Base-by-base conservation (phyloP, 805 yeast species). In the Wickerhamomyces chaumierensis region DNA sequence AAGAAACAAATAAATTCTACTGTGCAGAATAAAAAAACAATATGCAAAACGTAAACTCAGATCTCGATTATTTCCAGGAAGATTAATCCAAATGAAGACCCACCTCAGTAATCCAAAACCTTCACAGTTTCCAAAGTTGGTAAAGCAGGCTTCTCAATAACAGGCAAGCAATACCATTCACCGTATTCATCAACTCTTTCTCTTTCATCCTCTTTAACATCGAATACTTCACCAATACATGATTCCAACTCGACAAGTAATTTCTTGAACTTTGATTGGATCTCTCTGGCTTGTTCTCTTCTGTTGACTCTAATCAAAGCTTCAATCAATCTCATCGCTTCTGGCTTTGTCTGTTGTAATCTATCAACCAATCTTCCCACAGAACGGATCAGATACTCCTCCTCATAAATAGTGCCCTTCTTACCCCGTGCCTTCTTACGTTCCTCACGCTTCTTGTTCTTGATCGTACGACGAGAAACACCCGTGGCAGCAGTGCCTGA, bases 371-470 rank as follows among this genome's bases (percentile, higher is more conserved):
- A 69, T 55, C 99, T 76, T 4, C 95, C 92, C 42, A 85, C 77
- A 3, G 96, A 88, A 48, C 75, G 76, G 36, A 92, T 79, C 40
- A 92, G 71, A 58, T 92, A 92, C 57, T 92, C 97, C 57, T 92
- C 98, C 59, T 92, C 99, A 53, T 92, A 92, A 17, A 92, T 82
- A 6, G 96, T 90, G 35, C 97, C 97, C 64, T 92, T 92, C 66
- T 94, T 86, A 43, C 99, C 99, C 51, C 95, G 76, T 2, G 98
- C 99, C 43, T 78, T 73, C 64, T 92, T 92, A 52, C 98, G 75
- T 56, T 90, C 98, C 60, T 90, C 96, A 48, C 98, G 75, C 57
- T 95, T 83, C 47, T 79, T 75, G 60, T 92, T 92, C 63, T 92
- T 92, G 6, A 94, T 73, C 0, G 98, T 88, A 53, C 81, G 73